These are phyloP conservation scores for Piloderma croceum DNA, from an alignment of 768 basidiomycete genomes.

Conservation along the genomic window DNA sequence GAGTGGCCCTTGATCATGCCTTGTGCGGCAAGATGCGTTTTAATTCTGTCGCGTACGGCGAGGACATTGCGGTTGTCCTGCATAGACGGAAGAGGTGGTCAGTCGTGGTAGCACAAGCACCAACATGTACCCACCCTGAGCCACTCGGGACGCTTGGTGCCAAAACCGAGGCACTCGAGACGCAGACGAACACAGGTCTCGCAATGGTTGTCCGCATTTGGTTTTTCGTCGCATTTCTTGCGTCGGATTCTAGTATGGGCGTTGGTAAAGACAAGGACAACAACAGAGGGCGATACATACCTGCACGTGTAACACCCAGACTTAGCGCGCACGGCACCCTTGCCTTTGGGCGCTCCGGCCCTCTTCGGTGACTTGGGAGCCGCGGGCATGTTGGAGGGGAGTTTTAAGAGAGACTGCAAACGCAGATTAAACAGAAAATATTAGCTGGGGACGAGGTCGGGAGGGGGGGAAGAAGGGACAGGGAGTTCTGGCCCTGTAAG, in stretches of 20 bases:
- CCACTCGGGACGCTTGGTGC: slow-evolving; percentile 82
- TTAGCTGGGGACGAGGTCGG: slow-evolving; percentile 5
- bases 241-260: no score
- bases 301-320: slow-evolving; percentile 87
- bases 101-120: slow-evolving; percentile 7
- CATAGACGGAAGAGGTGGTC: slow-evolving; percentile 7
- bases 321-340: slow-evolving; percentile 81
- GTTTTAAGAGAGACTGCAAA: not conserved
- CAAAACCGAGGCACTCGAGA: slow-evolving; percentile 83
- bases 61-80: slow-evolving; percentile 68
- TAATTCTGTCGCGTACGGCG: slow-evolving; percentile 72
- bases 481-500: no score
- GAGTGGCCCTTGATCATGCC: slow-evolving; percentile 90
- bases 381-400: not conserved
- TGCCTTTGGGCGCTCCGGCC: slow-evolving; percentile 58
- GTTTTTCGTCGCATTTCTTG: slow-evolving; percentile 87
- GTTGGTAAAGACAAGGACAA: no score
- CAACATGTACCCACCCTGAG: slow-evolving; percentile 53
- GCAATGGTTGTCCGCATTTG: slow-evolving; percentile 56
- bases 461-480: slow-evolving; percentile 5
- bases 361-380: not conserved
- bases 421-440: slow-evolving; percentile 1
- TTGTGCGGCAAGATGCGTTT: slow-evolving; percentile 70
- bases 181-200: slow-evolving; percentile 73
- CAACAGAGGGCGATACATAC: slow-evolving; percentile 74